Evolutionary conservation across 78 protist genomes (phyloP), one percentile per base, ranked within the genome.

Genomic region (Dictyostelium capitatum): DNA sequence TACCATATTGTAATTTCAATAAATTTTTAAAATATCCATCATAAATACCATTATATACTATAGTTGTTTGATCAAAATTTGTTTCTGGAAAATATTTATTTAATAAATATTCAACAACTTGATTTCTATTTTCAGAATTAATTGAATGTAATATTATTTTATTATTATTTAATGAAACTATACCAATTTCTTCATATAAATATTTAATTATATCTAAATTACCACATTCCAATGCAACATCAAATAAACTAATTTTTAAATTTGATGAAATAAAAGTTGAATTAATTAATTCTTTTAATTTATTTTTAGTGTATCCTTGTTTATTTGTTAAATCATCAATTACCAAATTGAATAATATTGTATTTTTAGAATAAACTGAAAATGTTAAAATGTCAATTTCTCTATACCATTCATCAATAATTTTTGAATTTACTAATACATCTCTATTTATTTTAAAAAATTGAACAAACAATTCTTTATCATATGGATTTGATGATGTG

Each of bases 161-260:
- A 23, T 11, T 1, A 10, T 10, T 62, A 25, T 62, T 11, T 19
- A 25, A 11, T 25, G 28, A 62, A 62, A 4, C 17, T 11, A 62
- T 25, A 62, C 70, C 70, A 11, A 62, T 62, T 9, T 25, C 70
- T 25, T 3, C 11, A 25, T 62, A 32, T 3, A 62, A 19, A 23
- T 25, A 62, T 23, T 62, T 62, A 25, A 62, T 62, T 11, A 62
- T 62, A 62, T 62, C 70, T 25, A 62, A 62, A 62, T 62, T 62
- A 0, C 70, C 70, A 6, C 11, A 62, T 10, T 62, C 28, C 8
- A 62, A 62, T 62, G 70, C 23, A 25, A 62, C 4, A 62, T 62
- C 70, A 11, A 62, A 62, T 25, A 62, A 25, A 2, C 7, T 15
- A 23, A n/a, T 62, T 11, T 62, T 62, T 11, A 25, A 30, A n/a